Evolutionary conservation across 306 rosid species (phyloP).

Genomic region (Quercus ilex): DNA sequence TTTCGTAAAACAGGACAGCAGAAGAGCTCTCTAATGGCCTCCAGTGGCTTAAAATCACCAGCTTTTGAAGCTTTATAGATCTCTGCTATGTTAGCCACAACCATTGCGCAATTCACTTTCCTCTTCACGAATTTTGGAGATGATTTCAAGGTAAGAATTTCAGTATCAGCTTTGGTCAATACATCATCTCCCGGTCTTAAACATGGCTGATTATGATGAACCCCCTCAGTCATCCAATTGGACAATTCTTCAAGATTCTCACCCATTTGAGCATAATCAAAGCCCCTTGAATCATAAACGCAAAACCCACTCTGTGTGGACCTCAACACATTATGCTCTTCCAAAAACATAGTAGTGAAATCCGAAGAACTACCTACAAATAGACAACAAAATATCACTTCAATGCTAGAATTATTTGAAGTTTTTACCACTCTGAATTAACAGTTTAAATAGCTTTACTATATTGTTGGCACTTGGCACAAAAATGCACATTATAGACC

Average conservation of each 20-base stretch:
- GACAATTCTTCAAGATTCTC: constrained; percentile 26
- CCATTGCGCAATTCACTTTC: constrained; percentile 36
- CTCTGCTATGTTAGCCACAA: constrained; percentile 39
- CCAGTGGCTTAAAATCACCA: constrained; percentile 28
- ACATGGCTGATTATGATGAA: constrained; percentile 42
- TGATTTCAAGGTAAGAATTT: constrained; percentile 8
- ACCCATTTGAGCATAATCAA: constrained; percentile 8
- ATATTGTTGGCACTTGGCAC: not conserved
- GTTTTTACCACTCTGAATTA: not conserved
- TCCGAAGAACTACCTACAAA: constrained; percentile 20
- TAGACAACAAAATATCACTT: not conserved
- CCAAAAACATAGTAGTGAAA: constrained; percentile 24
- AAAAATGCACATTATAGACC: not conserved
- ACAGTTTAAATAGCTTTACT: not conserved
- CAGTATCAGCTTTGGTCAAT: constrained; percentile 5
- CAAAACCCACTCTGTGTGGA: constrained; percentile 37
- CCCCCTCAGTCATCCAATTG: constrained; percentile 36
- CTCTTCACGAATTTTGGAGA: constrained; percentile 32
- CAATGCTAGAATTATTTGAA: not conserved
- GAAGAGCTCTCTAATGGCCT: constrained; percentile 34
- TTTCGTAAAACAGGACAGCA: constrained; percentile 21
- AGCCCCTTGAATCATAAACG: constrained; percentile 41
- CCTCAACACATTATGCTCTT: constrained; percentile 45
- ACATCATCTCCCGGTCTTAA: constrained; percentile 17
- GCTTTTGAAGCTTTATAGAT: constrained; percentile 32